These are phyloP conservation scores for Darksidea phi DNA, from an alignment of 495 filamentous ascomycete genomes.

Conservation along the genomic window DNA sequence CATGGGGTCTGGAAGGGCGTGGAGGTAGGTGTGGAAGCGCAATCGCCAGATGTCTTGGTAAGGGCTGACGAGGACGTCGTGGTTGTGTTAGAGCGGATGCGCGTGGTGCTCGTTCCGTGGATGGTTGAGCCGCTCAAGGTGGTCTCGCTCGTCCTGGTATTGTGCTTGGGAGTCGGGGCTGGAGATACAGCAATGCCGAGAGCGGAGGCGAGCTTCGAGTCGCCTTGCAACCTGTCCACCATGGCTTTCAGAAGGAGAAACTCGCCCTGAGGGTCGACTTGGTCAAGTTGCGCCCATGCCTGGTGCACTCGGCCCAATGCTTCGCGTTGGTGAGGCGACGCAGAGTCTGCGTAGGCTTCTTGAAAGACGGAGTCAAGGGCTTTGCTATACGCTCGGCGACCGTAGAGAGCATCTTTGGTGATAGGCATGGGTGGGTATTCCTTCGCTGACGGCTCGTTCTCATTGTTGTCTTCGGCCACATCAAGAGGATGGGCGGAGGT, in stretches of 20 bases:
- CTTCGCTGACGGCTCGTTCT: constrained; percentile 33
- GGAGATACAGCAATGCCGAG: constrained; percentile 37
- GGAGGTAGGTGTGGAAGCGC: background rate
- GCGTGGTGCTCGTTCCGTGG: constrained; percentile 26
- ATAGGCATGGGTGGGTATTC: constrained; percentile 20
- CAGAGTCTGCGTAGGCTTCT: constrained; percentile 78
- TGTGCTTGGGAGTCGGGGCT: constrained; percentile 26
- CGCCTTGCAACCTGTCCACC: constrained; percentile 57
- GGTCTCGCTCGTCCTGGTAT: constrained; percentile 19
- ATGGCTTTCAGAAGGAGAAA: constrained; percentile 76
- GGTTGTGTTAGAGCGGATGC: constrained; percentile 26
- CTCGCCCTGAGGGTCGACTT: constrained; percentile 85
- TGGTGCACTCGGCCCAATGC: constrained; percentile 76
- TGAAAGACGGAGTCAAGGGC: constrained; percentile 77
- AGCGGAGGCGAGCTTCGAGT: constrained; percentile 41
- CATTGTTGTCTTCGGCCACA: constrained; percentile 16
- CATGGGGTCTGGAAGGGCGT: constrained; percentile 12
- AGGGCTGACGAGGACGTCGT: constrained; percentile 1
- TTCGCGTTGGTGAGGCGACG: constrained; percentile 70
- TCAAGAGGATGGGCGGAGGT: constrained; percentile 28
- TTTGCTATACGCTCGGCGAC: constrained; percentile 74
- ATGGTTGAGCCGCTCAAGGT: constrained; percentile 25
- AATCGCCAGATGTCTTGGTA: background rate
- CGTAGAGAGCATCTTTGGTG: constrained; percentile 73
- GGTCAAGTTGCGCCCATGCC: constrained; percentile 80